A percentile compares a stretch with the other conserved stretches of the same genome.
Evolutionary conservation across 306 rosid species (phyloP).

Genomic region (Canavalia gladiata): DNA sequence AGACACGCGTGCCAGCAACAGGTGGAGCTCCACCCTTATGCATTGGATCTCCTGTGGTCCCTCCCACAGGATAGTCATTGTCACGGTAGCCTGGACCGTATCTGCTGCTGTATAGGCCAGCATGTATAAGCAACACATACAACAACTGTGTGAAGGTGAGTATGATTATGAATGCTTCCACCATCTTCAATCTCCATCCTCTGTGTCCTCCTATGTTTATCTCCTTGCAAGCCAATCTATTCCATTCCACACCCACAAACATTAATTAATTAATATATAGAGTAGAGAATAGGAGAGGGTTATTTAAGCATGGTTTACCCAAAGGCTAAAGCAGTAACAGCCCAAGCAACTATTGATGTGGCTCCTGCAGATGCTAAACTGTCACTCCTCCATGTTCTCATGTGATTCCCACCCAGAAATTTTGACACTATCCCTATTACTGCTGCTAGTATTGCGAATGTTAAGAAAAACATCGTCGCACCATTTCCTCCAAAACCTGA

Average conservation of each 20-base stretch:
- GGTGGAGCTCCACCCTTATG: slow-evolving; percentile 62
- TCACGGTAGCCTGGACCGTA: slow-evolving; percentile 93
- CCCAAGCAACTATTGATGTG: slow-evolving; percentile 78
- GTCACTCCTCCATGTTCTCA: slow-evolving; percentile 88
- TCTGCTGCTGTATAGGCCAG: slow-evolving; percentile 80
- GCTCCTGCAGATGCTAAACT: slow-evolving; percentile 85
- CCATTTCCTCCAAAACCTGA: slow-evolving; percentile 93
- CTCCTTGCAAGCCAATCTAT: slow-evolving; percentile 87
- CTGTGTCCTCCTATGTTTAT: slow-evolving; percentile 83
- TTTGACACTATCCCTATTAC: slow-evolving; percentile 82
- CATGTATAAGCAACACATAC: slow-evolving; percentile 71
- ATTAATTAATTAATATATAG: no score
- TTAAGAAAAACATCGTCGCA: slow-evolving; percentile 79
- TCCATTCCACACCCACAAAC: no score
- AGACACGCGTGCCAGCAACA: slow-evolving; percentile 58
- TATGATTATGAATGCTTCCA: slow-evolving; percentile 84
- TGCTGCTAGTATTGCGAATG: slow-evolving; percentile 64
- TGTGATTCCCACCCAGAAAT: slow-evolving; percentile 73
- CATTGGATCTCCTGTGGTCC: slow-evolving; percentile 57
- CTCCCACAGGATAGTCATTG: slow-evolving; percentile 62
- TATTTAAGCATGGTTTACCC: slow-evolving; percentile 51
- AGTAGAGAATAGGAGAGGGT: no score
- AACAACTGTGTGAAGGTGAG: slow-evolving; percentile 78
- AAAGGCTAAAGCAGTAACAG: slow-evolving; percentile 72
- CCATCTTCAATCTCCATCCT: slow-evolving; percentile 84